Evolutionary conservation across 2,329 filamentous ascomycete genomes (phyloP), one percentile per base, ranked within the genome.

Genomic region (Colletotrichum incanum): DNA sequence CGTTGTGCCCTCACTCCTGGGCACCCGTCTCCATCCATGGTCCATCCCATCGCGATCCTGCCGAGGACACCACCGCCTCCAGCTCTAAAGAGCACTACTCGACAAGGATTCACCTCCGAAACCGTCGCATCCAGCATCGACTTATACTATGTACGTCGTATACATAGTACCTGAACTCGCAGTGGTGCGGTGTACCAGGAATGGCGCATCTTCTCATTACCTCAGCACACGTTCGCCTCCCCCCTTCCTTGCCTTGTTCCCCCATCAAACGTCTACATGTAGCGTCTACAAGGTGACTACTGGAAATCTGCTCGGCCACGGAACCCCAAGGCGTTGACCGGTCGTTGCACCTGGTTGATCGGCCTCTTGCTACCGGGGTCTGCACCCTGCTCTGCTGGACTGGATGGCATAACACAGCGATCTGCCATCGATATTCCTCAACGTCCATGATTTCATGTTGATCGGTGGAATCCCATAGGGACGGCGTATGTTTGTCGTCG

Each of bases 61-160:
- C 47, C 49, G 56, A 41, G 63, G 63, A 59, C 20, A 45, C 31
- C 45, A 34, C 52, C 31, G 28, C 34, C 56, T 41, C 43, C 45
- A 56, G 55, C 41, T 47, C 54, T 47, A 54, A 54, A 7, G 67
- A n/a, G 49, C 39, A 65, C 61, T 37, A 54, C 47, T 37, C 23
- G n/a, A 43, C 69, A 69, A 54, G 65, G 65, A 47, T 72, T 47
- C 20, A 41, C 20, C 45, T 60, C 60, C 59, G 37, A 72, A 72
- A 64, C 43, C 65, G 47, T 65, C 69, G 69, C 54, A 60, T 54
- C 65, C 65, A 72, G 43, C 28, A 61, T 18, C 37, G 9, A 31
- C 9, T 11, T 54, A 39, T 37, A n/a, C n/a, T n/a, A n/a, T n/a
- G n/a, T n/a, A n/a, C n/a, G n/a, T n/a, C n/a, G n/a, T n/a, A n/a